Base-by-base conservation (phyloP, 768 basidiomycete species). In the Epithele typhae region DNA sequence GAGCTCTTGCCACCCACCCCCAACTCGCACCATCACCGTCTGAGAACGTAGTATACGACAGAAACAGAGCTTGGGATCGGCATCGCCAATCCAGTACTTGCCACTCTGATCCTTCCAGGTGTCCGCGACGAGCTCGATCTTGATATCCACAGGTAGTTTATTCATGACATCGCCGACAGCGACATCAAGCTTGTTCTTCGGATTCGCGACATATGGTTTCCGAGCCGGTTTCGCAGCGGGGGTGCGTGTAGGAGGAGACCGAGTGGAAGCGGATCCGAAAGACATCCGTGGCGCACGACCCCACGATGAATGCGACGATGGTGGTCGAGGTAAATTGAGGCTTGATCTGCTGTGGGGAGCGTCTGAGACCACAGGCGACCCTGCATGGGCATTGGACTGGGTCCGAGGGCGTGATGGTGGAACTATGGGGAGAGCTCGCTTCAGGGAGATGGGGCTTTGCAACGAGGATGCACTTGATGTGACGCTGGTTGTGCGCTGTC, bases 21-120 rank as follows among this genome's bases (percentile, higher is more conserved):
- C 93, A 12, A 96, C 91, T 49, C 93, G 80, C 36, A 97, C 93
- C 93, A 96, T 96, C 52, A 95, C 92, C 0, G 88, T 92, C 58
- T 92, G 87, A 1, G 87, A 92, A 10, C 92, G 82, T 22, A 95
- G 68, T 37, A 95, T 95, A 22, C 93, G 79, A 64, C 92, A 92
- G 64, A 92, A 95, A 64, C 91, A 94, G 25, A 95, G 71, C 64
- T 83, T 92, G 5, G 91, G 81, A 42, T 94, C 90, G 55, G 90
- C 81, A 54, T 91, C 84, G 12, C 94, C 94, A 55, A 95, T 96
- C 92, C 91, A 95, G 60, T 94, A 93, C 60, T 93, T 92, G 17
- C 92, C 92, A 51, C 91, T 92, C 66, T 89, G 83, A 61, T 94
- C 92, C 62, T 83, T 82, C 92, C 92, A 95, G 6, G 82, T 85